Percentiles rank a stretch among this genome's conserved stretches.
Evolutionary conservation across 2,329 filamentous ascomycete species (phyloP).

Genomic region (Colletotrichum orchidophilum): DNA sequence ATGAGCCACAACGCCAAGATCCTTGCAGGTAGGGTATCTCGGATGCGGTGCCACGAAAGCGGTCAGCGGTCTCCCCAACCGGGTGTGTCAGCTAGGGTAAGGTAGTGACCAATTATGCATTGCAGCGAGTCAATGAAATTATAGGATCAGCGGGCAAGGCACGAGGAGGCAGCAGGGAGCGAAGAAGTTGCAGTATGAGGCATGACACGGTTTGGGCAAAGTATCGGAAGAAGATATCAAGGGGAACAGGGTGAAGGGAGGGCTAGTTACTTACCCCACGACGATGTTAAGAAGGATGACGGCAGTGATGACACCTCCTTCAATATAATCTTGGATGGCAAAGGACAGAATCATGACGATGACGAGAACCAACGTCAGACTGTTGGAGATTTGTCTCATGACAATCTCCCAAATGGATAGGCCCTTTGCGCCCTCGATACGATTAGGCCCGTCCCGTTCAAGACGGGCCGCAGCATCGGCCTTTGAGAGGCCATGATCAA

Average conservation of each 20-base stretch:
- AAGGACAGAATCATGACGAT: conserved; percentile 78
- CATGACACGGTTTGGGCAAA: not conserved
- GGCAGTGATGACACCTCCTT: conserved; percentile 70
- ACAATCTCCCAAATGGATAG: conserved; percentile 80
- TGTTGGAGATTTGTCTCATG: conserved; percentile 80
- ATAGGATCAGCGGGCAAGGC: not conserved
- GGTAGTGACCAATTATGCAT: conserved; percentile 1
- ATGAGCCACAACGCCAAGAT: not conserved
- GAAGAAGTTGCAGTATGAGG: not conserved
- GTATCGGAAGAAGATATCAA: not conserved
- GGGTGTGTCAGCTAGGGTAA: not conserved
- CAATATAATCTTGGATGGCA: conserved; percentile 71
- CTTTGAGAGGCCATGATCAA: conserved; percentile 68
- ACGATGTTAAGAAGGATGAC: conserved; percentile 75
- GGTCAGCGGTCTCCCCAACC: conserved; percentile 17
- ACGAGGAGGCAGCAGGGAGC: not conserved
- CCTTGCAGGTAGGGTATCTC: not conserved
- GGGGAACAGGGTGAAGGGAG: not conserved
- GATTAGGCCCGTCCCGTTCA: conserved; percentile 73
- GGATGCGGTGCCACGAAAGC: not conserved
- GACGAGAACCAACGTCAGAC: conserved; percentile 77
- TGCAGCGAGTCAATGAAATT: not conserved
- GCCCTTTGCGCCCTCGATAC: conserved; percentile 75
- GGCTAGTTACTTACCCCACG: conserved; percentile 62
- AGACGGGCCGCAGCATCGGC: conserved; percentile 73